A percentile compares a stretch with the other conserved stretches of the same genome.
Conservation (phyloP, 257 asterid species). For the Ajuga chamaepitys region DNA sequence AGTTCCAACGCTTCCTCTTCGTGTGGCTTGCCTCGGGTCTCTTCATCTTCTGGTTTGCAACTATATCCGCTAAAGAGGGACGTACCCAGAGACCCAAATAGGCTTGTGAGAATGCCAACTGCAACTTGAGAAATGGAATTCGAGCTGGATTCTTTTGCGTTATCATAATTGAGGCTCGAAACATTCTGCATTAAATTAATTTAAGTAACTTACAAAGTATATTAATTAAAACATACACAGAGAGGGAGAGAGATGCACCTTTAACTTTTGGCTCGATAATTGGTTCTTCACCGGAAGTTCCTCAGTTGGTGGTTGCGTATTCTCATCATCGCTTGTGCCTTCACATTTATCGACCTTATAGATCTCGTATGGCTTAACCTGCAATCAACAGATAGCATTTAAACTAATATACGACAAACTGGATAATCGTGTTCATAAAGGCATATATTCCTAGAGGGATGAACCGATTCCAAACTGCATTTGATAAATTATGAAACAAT, state of each 20-base stretch:
- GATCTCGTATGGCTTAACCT: constrained; percentile 83
- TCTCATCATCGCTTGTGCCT: constrained; percentile 29
- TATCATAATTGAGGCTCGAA: constrained; percentile 19
- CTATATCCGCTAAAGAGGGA: constrained; percentile 40
- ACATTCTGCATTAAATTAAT: constrained; percentile 33
- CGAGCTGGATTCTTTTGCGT: constrained; percentile 28
- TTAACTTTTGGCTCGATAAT: constrained; percentile 23
- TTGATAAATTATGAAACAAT: background rate
- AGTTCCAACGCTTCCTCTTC: constrained; percentile 43
- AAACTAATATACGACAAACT: background rate
- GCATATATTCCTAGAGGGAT: background rate
- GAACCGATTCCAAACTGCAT: no score
- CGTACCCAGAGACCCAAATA: constrained; percentile 41
- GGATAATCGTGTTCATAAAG: background rate
- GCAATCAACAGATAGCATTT: constrained; percentile 15
- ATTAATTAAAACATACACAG: background rate
- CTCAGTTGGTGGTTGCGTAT: constrained; percentile 33
- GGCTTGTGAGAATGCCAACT: constrained; percentile 37
- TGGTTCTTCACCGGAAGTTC: constrained; percentile 33
- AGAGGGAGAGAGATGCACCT: constrained; percentile 28
- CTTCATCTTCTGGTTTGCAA: constrained; percentile 29
- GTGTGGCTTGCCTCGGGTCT: constrained; percentile 9
- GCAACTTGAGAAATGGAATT: constrained; percentile 57
- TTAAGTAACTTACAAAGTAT: background rate
- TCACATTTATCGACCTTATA: constrained; percentile 59